Evolutionary conservation across 257 asterid species (phyloP), one percentile per base, ranked within the genome.

Genomic region (Hygrophila difformis): DNA sequence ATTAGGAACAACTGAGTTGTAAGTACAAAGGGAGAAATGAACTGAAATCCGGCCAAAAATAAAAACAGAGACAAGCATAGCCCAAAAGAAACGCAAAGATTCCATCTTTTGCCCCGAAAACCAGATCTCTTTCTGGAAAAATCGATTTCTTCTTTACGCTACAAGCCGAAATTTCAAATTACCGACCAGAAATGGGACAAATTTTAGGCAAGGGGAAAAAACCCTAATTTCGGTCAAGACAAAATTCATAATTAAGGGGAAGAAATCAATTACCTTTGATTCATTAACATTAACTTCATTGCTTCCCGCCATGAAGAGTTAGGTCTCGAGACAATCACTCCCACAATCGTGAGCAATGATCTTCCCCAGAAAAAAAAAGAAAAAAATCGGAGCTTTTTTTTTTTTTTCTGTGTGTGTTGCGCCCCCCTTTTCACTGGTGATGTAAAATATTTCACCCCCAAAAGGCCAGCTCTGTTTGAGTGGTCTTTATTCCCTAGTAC

Each of bases 251-350:
- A 0, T 0, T 24, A 0, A 44, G 1, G 15, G 2, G 16, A 22
- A 14, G 28, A 9, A 20, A 50, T 33, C 8, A 42, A 9, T 45
- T 63, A 80, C 92, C 86, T 73, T 58, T 1, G 82, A 76, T 47
- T 61, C 67, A 39, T 35, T 61, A 22, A 23, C 44, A 24, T 53
- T 61, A 7, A 61, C 67, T 61, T 61, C 55, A 31, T 61, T 53
- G 38, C 61, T 61, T 38, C 67, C 61, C 12, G 67, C 61, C 67
- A 61, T 61, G 50, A 45, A 42, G 7, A 11, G 12, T 26, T 17
- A 8, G 16, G 23, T 16, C 14, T 14, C 7, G 29, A 24, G 7
- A 7, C 29, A 24, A 24, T 24, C 29, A 24, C 29, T 24, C 7
- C 29, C 29, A 12, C 8, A 33, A 33, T 33, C 12, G 3, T 9